These are phyloP conservation scores for Cryptosporidium xiaoi DNA, from an alignment of 169 alveolate genomes.

Conservation along the genomic window DNA sequence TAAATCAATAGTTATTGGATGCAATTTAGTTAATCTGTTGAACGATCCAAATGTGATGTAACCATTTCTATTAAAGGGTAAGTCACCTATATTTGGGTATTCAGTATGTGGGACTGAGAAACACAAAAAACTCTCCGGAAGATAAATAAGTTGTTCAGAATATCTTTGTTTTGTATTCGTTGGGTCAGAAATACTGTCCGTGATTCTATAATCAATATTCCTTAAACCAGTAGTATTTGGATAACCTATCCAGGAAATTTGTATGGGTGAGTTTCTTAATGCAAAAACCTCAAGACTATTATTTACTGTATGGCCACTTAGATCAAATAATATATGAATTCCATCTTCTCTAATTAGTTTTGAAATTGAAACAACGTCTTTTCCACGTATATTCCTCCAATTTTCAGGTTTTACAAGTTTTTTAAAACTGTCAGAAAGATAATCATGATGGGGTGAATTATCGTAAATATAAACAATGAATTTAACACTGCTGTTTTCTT, in stretches of 20 bases:
- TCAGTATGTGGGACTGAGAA: conserved; percentile 77
- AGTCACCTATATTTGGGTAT: conserved; percentile 62
- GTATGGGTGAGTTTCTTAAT: conserved; percentile 81
- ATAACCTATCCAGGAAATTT: conserved; percentile 84
- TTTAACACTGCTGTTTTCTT: conserved; percentile 2
- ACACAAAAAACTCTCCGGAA: conserved; percentile 84
- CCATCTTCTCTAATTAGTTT: conserved; percentile 78
- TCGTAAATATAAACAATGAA: conserved; percentile 73
- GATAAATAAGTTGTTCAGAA: conserved; percentile 79
- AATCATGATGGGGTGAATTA: conserved; percentile 76
- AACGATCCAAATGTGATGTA: conserved; percentile 84
- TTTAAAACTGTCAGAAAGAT: conserved; percentile 53
- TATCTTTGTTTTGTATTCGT: conserved; percentile 61
- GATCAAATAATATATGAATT: conserved; percentile 84
- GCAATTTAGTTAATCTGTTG: conserved; percentile 83
- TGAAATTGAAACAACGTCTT: conserved; percentile 76
- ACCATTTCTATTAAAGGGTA: conserved; percentile 79
- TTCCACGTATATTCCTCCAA: conserved; percentile 79
- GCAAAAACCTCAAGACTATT: conserved; percentile 84
- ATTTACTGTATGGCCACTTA: conserved; percentile 87
- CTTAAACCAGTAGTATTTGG: conserved; percentile 85
- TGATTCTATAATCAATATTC: conserved; percentile 82
- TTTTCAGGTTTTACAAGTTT: conserved; percentile 40
- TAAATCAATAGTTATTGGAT: conserved; percentile 76
- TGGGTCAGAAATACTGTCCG: conserved; percentile 82